Evolutionary conservation across 2,329 filamentous ascomycete genomes (phyloP), one percentile per base, ranked within the genome.

Genomic region (Raffaelea arxii): DNA sequence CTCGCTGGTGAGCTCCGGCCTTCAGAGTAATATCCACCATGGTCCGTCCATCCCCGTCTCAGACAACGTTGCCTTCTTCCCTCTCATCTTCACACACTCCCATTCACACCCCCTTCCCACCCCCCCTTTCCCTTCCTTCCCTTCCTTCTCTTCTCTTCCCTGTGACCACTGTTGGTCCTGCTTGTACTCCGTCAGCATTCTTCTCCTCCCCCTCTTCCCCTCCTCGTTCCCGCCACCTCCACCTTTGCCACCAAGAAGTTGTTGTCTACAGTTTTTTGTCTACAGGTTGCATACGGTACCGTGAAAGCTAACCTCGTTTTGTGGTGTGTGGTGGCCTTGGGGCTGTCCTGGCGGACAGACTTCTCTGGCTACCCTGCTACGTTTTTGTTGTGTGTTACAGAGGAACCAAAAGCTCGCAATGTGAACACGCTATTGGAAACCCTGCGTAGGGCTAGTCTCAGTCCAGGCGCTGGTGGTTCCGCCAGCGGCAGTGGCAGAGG

Each of bases 351-450:
- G n/a, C n/a, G n/a, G n/a, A n/a, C n/a, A 12, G 32, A 32, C 27
- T 10, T 10, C 27, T 16, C 27, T 32, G 10, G 27, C 10, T 32
- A 32, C 27, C 27, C 10, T 32, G 5, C n/a, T 25, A 4, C 39
- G n/a, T 35, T 36, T 27, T 39, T 49, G 43, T 9, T 23, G 25
- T 39, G 40, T 43, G 14, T 23, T 21, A 52, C 46, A 53, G 52
- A 53, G 25, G 52, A 50, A 23, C 47, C 51, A 9, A 47, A 49
- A 32, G 36, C 46, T 41, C 66, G 63, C 43, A 64, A 70, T 49
- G 78, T 82, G 58, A 82, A 82, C 59, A 72, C 81, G 51, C 65
- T 80, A 50, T 71, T 82, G 56, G 70, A 74, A 50, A 72, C 69
- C 51, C 59, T 80, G 54, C 76, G 78, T 56, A 73, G 70, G 55